Conservation (phyloP, 179 eudicot genomes). For the Carnegiea gigantea region DNA sequence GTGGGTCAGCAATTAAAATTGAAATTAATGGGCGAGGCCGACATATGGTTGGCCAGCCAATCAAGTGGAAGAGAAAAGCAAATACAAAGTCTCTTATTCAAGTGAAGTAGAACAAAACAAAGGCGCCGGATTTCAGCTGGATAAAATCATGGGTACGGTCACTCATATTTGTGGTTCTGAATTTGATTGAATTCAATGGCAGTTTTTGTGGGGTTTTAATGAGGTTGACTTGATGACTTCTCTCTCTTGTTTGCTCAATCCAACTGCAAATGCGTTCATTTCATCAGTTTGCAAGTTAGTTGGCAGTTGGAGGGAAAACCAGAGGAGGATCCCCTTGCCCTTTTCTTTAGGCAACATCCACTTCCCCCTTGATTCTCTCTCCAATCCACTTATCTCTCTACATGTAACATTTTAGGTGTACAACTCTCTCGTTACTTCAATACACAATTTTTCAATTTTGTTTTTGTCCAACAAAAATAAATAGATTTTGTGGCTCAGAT, state of each 20-base stretch:
- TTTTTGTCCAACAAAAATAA: too few species aligned
- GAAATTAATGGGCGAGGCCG: neutral
- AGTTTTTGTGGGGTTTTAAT: neutral
- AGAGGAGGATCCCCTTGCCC: slow-evolving; percentile 4
- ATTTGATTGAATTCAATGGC: slow-evolving; percentile 5
- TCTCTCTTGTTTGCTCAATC: slow-evolving; percentile 9
- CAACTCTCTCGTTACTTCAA: neutral
- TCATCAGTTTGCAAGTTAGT: slow-evolving; percentile 21
- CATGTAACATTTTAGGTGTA: neutral
- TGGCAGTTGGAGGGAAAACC: slow-evolving; percentile 20
- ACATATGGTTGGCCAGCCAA: slow-evolving; percentile 7
- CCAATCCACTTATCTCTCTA: neutral
- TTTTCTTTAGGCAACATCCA: neutral
- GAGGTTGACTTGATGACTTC: neutral
- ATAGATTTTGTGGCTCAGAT: too few species aligned
- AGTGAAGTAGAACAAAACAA: too few species aligned
- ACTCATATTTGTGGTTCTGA: slow-evolving; percentile 9
- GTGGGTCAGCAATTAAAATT: neutral
- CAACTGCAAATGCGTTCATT: slow-evolving; percentile 13
- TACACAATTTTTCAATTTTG: neutral
- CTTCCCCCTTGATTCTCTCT: neutral
- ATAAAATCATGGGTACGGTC: neutral
- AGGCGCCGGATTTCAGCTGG: neutral
- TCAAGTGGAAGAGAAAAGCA: neutral
- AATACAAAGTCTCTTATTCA: neutral